A percentile compares a stretch with the other conserved stretches of the same genome.
phyloP scores from a whole-genome alignment of 2,329 filamentous ascomycete genomes.

The Aspergillus sp. region DNA sequence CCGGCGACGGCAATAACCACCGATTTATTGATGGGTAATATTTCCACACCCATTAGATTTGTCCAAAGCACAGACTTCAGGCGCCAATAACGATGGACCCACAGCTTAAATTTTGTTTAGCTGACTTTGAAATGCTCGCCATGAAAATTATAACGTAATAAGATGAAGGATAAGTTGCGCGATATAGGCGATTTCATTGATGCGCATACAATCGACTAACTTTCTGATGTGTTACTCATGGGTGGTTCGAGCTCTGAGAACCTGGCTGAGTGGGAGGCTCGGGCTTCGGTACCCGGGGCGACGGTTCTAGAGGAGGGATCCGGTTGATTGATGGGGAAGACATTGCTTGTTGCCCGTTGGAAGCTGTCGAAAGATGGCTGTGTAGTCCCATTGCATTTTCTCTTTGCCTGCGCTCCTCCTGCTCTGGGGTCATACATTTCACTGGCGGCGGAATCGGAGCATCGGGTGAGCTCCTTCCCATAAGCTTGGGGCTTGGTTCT shows the following conservation, averaged over 20 bases:
- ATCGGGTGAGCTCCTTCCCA: constrained; percentile 44
- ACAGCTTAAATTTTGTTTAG: neutral
- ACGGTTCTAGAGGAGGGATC: constrained; percentile 32
- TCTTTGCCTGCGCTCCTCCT: constrained; percentile 40
- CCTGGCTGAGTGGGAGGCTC: constrained; percentile 23
- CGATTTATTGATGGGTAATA: constrained; percentile 8
- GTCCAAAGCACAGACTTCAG: neutral
- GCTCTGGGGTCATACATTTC: constrained; percentile 45
- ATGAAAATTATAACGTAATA: neutral
- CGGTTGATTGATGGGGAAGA: constrained; percentile 35
- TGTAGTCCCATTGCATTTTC: constrained; percentile 35
- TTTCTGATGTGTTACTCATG: neutral
- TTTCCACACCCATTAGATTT: neutral
- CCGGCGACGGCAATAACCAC: neutral
- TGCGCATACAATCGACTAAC: neutral
- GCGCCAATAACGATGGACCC: neutral
- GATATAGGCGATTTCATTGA: neutral
- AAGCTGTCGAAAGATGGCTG: constrained; percentile 13
- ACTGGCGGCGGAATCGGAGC: constrained; percentile 43
- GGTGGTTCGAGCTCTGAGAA: neutral
- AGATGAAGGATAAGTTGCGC: neutral
- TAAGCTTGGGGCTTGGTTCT: constrained; percentile 45
- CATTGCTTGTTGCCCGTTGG: constrained; percentile 29
- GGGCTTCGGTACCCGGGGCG: constrained; percentile 24
- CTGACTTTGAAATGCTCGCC: neutral